Conservation (phyloP, 2,329 filamentous ascomycete species). For the Aspergillus tamarii region DNA sequence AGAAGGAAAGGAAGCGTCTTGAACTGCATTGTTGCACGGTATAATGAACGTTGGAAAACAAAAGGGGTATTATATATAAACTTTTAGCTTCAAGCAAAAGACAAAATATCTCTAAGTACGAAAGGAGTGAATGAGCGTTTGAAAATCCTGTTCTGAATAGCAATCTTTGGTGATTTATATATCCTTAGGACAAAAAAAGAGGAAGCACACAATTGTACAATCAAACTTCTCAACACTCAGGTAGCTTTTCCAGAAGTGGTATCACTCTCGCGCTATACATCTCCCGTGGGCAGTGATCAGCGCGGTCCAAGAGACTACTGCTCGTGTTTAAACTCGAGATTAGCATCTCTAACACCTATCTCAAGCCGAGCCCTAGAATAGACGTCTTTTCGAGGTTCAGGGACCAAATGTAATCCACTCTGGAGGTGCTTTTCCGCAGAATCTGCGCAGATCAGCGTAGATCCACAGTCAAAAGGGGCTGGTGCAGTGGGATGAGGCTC, state of each 20-base stretch:
- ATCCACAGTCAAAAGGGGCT: background rate
- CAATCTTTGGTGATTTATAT: background rate
- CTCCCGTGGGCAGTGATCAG: background rate
- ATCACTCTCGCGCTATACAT: background rate
- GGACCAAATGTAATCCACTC: background rate
- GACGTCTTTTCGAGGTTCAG: background rate
- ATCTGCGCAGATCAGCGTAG: background rate
- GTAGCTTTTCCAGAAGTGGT: background rate
- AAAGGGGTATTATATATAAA: background rate
- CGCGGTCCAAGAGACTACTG: background rate
- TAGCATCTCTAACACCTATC: background rate
- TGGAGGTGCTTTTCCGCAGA: background rate
- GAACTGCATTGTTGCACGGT: conserved; percentile 24
- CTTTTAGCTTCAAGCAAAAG: background rate
- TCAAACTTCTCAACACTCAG: background rate
- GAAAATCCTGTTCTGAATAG: background rate
- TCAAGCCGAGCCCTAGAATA: background rate
- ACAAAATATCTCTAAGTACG: background rate
- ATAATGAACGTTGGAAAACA: conserved; percentile 1
- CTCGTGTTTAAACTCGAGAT: conserved; percentile 2
- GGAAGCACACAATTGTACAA: background rate
- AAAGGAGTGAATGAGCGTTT: background rate
- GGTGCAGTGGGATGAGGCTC: background rate
- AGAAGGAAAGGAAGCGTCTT: conserved; percentile 28
- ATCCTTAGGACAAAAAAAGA: background rate